A percentile compares a stretch with the other conserved stretches of the same genome.
Evolutionary conservation across 208 protist species (phyloP).

Genomic region (Acanthamoeba healyi): DNA sequence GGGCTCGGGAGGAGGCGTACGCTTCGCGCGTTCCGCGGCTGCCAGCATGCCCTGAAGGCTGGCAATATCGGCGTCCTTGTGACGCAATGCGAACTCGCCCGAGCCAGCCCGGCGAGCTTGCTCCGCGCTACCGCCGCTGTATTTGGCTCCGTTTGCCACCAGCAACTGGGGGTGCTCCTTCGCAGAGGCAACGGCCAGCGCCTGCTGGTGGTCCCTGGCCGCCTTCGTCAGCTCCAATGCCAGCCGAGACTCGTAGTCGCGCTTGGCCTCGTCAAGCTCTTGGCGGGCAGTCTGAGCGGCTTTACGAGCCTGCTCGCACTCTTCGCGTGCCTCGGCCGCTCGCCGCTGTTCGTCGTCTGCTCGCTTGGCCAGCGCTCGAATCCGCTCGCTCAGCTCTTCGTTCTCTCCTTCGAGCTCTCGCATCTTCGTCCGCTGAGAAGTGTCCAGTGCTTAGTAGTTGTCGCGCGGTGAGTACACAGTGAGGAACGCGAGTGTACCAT

Average conservation of each 20-base stretch:
- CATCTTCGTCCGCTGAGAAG: not conserved
- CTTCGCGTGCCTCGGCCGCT: not conserved
- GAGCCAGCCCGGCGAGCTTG: not conserved
- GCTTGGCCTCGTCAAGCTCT: not conserved
- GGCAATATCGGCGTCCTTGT: constrained; percentile 46
- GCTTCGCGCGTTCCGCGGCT: not conserved
- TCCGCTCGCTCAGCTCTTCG: not conserved
- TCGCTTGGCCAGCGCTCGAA: not conserved
- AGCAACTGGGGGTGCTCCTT: no score
- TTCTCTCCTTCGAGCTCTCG: not conserved
- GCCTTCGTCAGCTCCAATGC: not conserved
- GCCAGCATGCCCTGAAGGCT: not conserved
- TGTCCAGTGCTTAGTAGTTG: no score
- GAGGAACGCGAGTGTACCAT: not conserved
- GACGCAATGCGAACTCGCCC: not conserved
- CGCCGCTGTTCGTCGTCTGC: not conserved
- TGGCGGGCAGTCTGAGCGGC: not conserved
- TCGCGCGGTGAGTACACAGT: no score
- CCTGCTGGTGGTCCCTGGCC: not conserved
- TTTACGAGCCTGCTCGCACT: not conserved
- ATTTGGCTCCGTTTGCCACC: not conserved
- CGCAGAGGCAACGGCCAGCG: not conserved
- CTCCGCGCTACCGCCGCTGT: not conserved
- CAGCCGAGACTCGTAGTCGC: not conserved
- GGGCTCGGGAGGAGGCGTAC: not conserved